phyloP scores from a whole-genome alignment of 2,329 filamentous ascomycete species.

The Drechslera avenae region DNA sequence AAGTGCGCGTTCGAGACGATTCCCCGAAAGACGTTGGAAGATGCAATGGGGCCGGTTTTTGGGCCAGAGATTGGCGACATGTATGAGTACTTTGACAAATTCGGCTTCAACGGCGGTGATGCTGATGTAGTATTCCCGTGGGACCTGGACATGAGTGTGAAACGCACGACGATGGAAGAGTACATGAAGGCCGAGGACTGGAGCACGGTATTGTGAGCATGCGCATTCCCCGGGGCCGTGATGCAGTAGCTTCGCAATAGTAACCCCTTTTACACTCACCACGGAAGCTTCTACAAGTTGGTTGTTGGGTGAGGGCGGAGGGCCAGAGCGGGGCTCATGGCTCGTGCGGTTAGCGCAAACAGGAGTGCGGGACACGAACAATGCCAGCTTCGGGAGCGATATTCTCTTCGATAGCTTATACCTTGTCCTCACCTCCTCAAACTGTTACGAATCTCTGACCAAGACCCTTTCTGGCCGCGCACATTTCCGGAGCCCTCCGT shows the following conservation, averaged over 20 bases:
- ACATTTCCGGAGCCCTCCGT: too few species aligned
- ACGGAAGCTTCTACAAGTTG: too few species aligned
- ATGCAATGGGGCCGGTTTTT: conserved; percentile 25
- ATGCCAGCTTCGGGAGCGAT: too few species aligned
- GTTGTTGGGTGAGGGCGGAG: too few species aligned
- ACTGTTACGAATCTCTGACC: not conserved
- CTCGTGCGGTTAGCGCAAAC: conserved; percentile 1
- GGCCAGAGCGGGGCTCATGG: not conserved
- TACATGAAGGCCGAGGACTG: conserved; percentile 35
- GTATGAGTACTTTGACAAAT: conserved; percentile 43
- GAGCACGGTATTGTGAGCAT: conserved; percentile 18
- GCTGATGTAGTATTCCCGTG: conserved; percentile 37
- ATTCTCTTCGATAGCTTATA: not conserved
- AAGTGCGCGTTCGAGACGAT: conserved; percentile 22
- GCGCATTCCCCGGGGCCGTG: too few species aligned
- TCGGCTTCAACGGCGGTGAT: conserved; percentile 47
- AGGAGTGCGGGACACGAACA: not conserved
- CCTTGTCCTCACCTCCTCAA: not conserved
- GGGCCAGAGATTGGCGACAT: conserved; percentile 42
- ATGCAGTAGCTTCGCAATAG: too few species aligned
- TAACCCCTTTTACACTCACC: too few species aligned
- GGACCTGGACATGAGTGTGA: conserved; percentile 27
- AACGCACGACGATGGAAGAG: conserved; percentile 31
- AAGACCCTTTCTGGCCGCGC: not conserved
- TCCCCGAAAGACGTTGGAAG: conserved; percentile 24